These are phyloP conservation scores for Coelastrella sp. DNA, from an alignment of 139 green algal species.

Conservation along the genomic window DNA sequence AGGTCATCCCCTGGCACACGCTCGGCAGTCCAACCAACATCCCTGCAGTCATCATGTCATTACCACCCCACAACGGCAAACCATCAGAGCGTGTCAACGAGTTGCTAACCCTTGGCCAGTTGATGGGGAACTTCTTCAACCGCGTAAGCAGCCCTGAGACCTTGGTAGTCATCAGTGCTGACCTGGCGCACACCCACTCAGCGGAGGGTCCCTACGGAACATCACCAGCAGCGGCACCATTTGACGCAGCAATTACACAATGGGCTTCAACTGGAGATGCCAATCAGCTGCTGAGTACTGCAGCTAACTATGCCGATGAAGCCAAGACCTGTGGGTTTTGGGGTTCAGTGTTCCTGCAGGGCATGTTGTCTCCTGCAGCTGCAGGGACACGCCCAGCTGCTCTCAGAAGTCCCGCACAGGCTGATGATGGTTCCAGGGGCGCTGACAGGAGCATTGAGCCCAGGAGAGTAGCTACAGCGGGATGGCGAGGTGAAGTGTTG, in stretches of 20 bases:
- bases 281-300: not conserved
- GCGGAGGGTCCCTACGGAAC: not conserved
- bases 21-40: not conserved
- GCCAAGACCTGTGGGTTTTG: not conserved
- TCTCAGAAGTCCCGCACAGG: not conserved
- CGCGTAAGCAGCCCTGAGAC: not conserved
- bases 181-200: not conserved
- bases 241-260: not conserved
- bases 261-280: not conserved
- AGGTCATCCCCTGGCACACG: not conserved
- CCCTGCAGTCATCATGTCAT: not conserved
- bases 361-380: not conserved
- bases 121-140: not conserved
- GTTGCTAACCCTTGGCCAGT: not conserved
- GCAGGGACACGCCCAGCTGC: not conserved
- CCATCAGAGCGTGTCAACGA: not conserved
- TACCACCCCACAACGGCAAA: not conserved
- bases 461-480: not conserved
- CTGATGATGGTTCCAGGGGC: not conserved
- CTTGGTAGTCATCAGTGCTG: not conserved
- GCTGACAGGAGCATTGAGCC: not conserved
- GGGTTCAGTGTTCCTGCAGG: not conserved
- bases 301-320: not conserved
- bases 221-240: not conserved
- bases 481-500: not conserved